These are phyloP conservation scores for Chondrus crispus DNA, from an alignment of 23 red algal genomes.

Conservation along the genomic window DNA sequence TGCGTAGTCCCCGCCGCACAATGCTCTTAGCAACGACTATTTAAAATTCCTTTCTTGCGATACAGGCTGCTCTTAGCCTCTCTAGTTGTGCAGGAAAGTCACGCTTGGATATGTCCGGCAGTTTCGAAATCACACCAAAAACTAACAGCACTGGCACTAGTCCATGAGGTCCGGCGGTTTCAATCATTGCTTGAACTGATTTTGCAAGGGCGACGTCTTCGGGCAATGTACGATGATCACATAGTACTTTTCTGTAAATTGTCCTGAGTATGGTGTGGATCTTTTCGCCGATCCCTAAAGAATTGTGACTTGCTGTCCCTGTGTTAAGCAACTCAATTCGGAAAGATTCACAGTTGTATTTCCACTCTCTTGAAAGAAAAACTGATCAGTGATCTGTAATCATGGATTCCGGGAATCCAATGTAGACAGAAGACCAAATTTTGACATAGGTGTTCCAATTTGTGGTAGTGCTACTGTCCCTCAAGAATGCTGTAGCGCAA, in stretches of 20 bases:
- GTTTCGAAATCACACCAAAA: neutral
- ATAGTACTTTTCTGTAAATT: neutral
- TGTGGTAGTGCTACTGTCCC: neutral
- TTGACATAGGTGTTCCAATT: neutral
- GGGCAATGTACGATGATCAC: neutral
- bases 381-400: constrained; percentile 1
- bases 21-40: neutral
- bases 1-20: neutral
- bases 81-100: neutral
- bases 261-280: neutral
- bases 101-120: neutral
- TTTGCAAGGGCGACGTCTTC: neutral
- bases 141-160: neutral
- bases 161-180: neutral
- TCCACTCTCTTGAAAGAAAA: neutral
- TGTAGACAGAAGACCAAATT: neutral
- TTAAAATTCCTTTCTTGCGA: neutral
- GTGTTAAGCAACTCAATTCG: neutral
- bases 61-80: neutral
- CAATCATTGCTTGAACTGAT: neutral
- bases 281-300: neutral
- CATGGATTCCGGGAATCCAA: neutral
- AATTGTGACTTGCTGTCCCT: constrained; percentile 10
- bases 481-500: neutral
- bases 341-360: neutral